A percentile compares a stretch with the other conserved stretches of the same genome.
Conservation (phyloP, 2,329 filamentous ascomycete genomes). For the Fonsecaea pedrosoi region DNA sequence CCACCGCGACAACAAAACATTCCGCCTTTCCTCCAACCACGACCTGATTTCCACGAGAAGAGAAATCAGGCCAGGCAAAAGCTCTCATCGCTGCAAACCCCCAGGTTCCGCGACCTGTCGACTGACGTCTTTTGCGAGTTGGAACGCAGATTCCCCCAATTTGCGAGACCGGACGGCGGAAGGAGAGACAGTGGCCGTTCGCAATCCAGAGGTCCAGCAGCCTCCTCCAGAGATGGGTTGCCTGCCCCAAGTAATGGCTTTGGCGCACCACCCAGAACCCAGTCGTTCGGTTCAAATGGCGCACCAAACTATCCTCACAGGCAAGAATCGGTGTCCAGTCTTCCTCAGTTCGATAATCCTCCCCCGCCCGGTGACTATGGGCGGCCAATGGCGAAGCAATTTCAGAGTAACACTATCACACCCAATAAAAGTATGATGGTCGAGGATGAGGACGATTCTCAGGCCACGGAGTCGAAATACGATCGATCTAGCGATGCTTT, state of each 20-base stretch:
- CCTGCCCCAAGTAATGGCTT: constrained; percentile 43
- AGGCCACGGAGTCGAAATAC: constrained; percentile 62
- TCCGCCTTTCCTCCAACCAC: constrained; percentile 80
- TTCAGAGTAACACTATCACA: constrained; percentile 94
- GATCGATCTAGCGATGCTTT: constrained; percentile 69
- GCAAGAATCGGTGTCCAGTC: constrained; percentile 27
- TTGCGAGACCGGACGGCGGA: constrained; percentile 72
- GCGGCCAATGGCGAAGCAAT: constrained; percentile 82
- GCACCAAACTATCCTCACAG: constrained; percentile 28
- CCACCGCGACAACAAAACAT: constrained; percentile 54
- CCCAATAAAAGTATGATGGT: constrained; percentile 98
- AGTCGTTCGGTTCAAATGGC: constrained; percentile 31
- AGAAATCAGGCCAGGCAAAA: constrained; percentile 97
- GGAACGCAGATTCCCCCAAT: constrained; percentile 85
- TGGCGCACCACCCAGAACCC: constrained; percentile 40
- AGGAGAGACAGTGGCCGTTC: constrained; percentile 71
- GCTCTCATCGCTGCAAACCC: constrained; percentile 83
- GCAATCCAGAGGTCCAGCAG: constrained; percentile 65
- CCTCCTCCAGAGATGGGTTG: constrained; percentile 46
- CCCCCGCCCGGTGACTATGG: constrained; percentile 65
- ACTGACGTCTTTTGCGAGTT: constrained; percentile 97
- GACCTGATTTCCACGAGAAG: constrained; percentile 91
- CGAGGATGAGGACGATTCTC: constrained; percentile 84
- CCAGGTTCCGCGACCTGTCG: constrained; percentile 87
- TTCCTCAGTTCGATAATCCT: constrained; percentile 34